These are phyloP conservation scores for Byssoonygena ceratinophila DNA, from an alignment of 2,329 filamentous ascomycete species.

Conservation along the genomic window DNA sequence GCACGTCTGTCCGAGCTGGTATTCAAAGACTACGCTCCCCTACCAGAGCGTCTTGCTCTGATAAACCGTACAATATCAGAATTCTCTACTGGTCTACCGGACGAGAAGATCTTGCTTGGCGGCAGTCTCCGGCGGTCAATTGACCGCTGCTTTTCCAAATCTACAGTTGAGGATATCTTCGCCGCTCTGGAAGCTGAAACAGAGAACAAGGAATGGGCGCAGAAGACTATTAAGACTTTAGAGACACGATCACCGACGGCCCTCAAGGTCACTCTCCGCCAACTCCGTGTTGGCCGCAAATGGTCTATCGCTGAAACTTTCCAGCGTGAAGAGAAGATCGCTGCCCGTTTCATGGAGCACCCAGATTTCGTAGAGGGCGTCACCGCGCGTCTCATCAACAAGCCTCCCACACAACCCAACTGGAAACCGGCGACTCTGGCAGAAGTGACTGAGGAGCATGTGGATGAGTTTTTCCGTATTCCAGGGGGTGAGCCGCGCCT, in stretches of 20 bases:
- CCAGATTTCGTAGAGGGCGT: conserved; percentile 90
- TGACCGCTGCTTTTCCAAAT: conserved; percentile 67
- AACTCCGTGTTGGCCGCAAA: conserved; percentile 62
- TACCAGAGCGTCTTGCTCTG: conserved; percentile 54
- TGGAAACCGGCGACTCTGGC: conserved; percentile 68
- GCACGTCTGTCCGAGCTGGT: conserved; percentile 76
- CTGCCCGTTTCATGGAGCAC: conserved; percentile 77
- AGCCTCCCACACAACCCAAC: conserved; percentile 52
- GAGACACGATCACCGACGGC: conserved; percentile 71
- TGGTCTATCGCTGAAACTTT: conserved; percentile 85
- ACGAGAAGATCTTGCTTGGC: conserved; percentile 55
- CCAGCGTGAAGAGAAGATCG: conserved; percentile 73
- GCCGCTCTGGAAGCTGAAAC: conserved; percentile 49
- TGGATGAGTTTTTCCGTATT: conserved; percentile 60
- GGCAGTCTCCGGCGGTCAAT: conserved; percentile 68
- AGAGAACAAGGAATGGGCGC: conserved; percentile 60
- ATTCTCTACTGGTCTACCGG: conserved; percentile 74
- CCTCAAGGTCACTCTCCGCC: conserved; percentile 70
- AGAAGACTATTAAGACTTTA: conserved; percentile 64
- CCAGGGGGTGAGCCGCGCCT: conserved; percentile 41
- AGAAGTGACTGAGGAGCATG: conserved; percentile 49
- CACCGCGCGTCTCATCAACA: conserved; percentile 64
- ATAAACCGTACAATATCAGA: conserved; percentile 88
- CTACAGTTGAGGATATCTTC: conserved; percentile 60
- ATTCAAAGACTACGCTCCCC: conserved; percentile 65